Percentiles rank a stretch among this genome's conserved stretches.
Evolutionary conservation across 106 monocot genomes (phyloP).

Genomic region (Gastrodia elata): DNA sequence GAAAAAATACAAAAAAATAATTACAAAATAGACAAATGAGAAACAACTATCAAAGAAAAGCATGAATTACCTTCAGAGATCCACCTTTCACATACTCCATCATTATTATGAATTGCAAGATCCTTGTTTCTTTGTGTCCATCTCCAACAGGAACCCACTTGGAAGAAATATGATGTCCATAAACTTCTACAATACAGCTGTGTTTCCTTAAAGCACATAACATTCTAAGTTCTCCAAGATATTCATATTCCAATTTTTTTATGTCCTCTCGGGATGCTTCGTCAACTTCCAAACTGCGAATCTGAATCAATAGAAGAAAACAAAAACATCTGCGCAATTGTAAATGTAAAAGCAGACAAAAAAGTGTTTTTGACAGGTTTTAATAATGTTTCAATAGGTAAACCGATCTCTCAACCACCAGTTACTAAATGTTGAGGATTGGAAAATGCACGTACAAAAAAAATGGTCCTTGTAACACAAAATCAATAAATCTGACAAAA

Average conservation of each 20-base stretch:
- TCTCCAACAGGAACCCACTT: constrained; percentile 50
- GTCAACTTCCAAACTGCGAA: constrained; percentile 38
- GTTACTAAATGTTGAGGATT: background rate
- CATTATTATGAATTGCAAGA: constrained; percentile 63
- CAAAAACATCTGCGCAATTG: constrained; percentile 1
- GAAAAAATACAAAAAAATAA: background rate
- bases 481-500: background rate
- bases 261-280: constrained; percentile 46
- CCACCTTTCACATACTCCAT: constrained; percentile 94
- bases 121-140: constrained; percentile 37
- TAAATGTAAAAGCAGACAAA: background rate
- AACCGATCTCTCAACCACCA: background rate
- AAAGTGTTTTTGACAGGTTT: background rate
- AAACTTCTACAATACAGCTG: constrained; percentile 77
- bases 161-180: constrained; percentile 85
- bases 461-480: background rate
- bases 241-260: constrained; percentile 63
- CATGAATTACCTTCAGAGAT: constrained; percentile 62
- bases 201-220: constrained; percentile 77
- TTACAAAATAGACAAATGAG: background rate
- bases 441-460: background rate
- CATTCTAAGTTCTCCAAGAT: constrained; percentile 84
- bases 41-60: background rate
- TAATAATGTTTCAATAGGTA: background rate
- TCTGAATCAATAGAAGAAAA: constrained; percentile 28